These are phyloP conservation scores for Plasmodium relictum DNA, from an alignment of 169 alveolate species.

Conservation along the genomic window DNA sequence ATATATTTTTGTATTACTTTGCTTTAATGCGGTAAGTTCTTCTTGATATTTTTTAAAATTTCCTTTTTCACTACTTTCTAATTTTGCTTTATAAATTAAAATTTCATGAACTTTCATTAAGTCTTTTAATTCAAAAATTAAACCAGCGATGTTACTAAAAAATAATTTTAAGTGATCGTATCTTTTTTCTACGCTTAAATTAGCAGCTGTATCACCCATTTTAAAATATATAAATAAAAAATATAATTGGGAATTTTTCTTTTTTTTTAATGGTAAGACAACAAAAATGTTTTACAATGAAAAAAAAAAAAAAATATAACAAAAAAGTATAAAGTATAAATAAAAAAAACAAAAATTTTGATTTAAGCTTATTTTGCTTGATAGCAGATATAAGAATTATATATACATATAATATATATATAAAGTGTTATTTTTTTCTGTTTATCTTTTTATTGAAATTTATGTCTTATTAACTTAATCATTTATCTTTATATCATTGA, in stretches of 20 bases:
- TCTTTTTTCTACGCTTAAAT: slow-evolving; percentile 57
- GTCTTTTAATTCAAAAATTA: slow-evolving; percentile 57
- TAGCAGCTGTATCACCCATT: slow-evolving; percentile 38
- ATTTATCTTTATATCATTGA: no score
- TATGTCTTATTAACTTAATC: no score
- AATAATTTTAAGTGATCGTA: slow-evolving; percentile 43
- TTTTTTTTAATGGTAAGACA: not conserved
- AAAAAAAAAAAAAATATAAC: not conserved
- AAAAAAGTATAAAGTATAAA: not conserved
- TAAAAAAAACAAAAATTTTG: not conserved
- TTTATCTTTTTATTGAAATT: no score
- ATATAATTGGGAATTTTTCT: not conserved
- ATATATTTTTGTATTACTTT: slow-evolving; percentile 7
- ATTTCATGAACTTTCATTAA: slow-evolving; percentile 74
- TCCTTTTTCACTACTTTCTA: slow-evolving; percentile 35
- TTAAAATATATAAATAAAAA: not conserved
- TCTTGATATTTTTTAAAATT: slow-evolving; percentile 46
- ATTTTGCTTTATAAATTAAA: slow-evolving; percentile 68
- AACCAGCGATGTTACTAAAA: slow-evolving; percentile 32
- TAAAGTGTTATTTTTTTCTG: not conserved
- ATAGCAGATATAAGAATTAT: not conserved
- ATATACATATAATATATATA: not conserved
- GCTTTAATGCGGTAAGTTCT: slow-evolving; percentile 28
- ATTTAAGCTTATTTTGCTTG: slow-evolving; percentile 6
- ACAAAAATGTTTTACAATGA: not conserved